Conservation (phyloP, 2,329 filamentous ascomycete species). For the Zasmidium angulare region DNA sequence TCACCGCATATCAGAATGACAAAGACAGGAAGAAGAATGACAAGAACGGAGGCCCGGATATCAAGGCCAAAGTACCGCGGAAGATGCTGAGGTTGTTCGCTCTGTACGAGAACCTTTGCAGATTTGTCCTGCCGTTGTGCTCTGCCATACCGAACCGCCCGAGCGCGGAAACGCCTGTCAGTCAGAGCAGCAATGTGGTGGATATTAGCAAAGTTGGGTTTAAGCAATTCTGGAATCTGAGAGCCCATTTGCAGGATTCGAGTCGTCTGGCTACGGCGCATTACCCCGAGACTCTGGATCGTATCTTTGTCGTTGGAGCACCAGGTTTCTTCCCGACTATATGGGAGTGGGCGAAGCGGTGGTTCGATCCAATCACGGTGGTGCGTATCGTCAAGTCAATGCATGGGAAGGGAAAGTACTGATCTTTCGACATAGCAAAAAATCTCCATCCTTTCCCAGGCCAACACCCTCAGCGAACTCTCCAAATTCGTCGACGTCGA, state of each 20-base stretch:
- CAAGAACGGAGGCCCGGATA: slow-evolving; percentile 31
- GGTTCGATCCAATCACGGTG: slow-evolving; percentile 86
- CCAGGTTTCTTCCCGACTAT: slow-evolving; percentile 89
- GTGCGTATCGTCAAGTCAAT: slow-evolving; percentile 15
- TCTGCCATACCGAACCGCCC: slow-evolving; percentile 71
- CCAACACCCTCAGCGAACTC: slow-evolving; percentile 75
- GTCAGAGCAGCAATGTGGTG: slow-evolving; percentile 90
- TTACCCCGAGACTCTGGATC: slow-evolving; percentile 90
- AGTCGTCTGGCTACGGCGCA: slow-evolving; percentile 85
- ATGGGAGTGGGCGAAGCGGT: slow-evolving; percentile 92
- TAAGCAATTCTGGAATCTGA: slow-evolving; percentile 95
- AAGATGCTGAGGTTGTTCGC: slow-evolving; percentile 86
- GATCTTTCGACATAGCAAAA: slow-evolving; percentile 58
- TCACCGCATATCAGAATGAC: slow-evolving; percentile 73
- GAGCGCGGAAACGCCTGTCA: slow-evolving; percentile 78
- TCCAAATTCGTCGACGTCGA: slow-evolving; percentile 75
- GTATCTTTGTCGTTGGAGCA: slow-evolving; percentile 84
- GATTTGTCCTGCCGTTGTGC: slow-evolving; percentile 83
- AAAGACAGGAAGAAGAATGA: slow-evolving; percentile 54
- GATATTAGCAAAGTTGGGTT: slow-evolving; percentile 85
- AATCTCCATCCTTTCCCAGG: slow-evolving; percentile 80
- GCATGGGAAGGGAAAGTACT: neutral
- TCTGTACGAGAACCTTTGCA: slow-evolving; percentile 87
- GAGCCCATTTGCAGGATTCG: slow-evolving; percentile 90
- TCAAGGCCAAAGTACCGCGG: slow-evolving; percentile 65